Base-by-base conservation (phyloP, 1,284 basidiomycete genomes). In the Cryptococcus sp. region DNA sequence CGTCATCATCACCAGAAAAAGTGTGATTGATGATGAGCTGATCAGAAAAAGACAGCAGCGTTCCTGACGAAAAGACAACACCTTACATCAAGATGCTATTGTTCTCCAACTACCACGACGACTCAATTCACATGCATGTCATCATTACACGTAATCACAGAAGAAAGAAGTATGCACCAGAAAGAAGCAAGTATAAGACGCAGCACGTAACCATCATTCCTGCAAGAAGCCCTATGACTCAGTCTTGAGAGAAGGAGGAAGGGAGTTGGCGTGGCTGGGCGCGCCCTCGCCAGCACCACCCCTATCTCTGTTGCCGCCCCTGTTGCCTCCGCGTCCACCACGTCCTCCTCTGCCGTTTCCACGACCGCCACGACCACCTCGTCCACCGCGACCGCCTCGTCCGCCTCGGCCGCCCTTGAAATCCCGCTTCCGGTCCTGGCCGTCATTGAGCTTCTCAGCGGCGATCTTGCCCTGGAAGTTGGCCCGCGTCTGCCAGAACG, bases 401-500 rank as follows among this genome's bases (percentile, higher is more conserved):
- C 78, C 67, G 42, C 76, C 69, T 15, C 63, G 52, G 19, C 66
- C 59, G 46, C 64, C 67, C 41, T 58, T 52, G 46, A 54, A 50
- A 52, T 57, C 56, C 27, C 60, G 46, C 58, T 86, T 84, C 70
- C 85, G 35, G 67, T 88, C 82, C 57, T 89, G 86, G 45, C 87
- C 86, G 54, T 87, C 88, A 25, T 83, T 82, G 43, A 89, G 79
- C 25, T 82, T 79, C 70, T 87, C 69, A 52, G 79, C 72, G 40
- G 81, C 77, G 56, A 76, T 75, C 48, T 76, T 75, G 15, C 79
- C 83, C 57, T 82, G 79, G 75, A 79, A 84, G 64, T 81, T 84
- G 66, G 85, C 85, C 20, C 88, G 86, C 11, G 86, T 83, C 66
- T 92, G 88, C 69, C 88, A 87, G 75, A 90, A 88, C 66, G 87